Conservation (phyloP, 2,329 filamentous ascomycete species). For the Alternaria arborescens region DNA sequence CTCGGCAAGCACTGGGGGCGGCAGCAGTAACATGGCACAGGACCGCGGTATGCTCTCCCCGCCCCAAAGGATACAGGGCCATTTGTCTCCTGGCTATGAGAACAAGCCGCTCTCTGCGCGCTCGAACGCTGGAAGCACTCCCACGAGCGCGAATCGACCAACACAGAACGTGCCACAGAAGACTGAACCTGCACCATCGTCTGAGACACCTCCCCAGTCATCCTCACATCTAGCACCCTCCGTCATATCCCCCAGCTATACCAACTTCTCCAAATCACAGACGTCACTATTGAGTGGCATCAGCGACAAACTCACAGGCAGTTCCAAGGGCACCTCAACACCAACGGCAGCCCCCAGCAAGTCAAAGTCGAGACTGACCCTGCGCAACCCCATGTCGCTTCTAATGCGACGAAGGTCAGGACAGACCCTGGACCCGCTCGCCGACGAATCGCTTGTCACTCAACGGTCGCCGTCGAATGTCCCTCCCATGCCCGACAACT, state of each 20-base stretch:
- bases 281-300: conserved; percentile 45
- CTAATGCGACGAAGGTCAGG: conserved; percentile 65
- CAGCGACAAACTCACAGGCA: conserved; percentile 41
- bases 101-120: conserved; percentile 27
- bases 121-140: conserved; percentile 28
- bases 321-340: conserved; percentile 30
- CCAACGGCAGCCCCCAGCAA: conserved; percentile 37
- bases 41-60: conserved; percentile 32
- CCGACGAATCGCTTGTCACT: conserved; percentile 62
- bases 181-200: conserved; percentile 23
- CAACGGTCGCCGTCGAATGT: conserved; percentile 56
- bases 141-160: conserved; percentile 44
- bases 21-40: conserved; percentile 17
- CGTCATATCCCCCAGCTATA: conserved; percentile 36
- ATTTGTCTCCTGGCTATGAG: conserved; percentile 33
- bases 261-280: conserved; percentile 43
- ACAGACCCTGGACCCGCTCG: conserved; percentile 56
- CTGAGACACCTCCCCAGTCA: conserved; percentile 29
- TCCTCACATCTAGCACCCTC: conserved; percentile 35
- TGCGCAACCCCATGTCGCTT: conserved; percentile 69
- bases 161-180: conserved; percentile 37
- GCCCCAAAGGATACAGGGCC: conserved; percentile 26
- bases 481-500: conserved; percentile 65
- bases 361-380: conserved; percentile 61
- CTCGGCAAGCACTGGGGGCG: conserved; percentile 15